Evolutionary conservation across 345 rosid genomes (phyloP).

Genomic region (Litchi chinensis): DNA sequence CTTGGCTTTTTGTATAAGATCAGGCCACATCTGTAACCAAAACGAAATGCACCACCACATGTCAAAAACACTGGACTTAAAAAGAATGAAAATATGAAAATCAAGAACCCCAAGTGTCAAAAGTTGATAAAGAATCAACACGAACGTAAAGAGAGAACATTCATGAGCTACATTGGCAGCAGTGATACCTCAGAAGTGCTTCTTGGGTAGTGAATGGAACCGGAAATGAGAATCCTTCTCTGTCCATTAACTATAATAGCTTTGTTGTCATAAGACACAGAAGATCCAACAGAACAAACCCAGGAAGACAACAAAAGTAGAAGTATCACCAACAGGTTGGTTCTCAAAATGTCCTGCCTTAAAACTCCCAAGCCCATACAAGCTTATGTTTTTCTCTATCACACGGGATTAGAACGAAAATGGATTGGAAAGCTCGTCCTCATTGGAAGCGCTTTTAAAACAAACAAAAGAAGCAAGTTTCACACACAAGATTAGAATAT

Average conservation of each 20-base stretch:
- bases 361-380: neutral
- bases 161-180: conserved; percentile 33
- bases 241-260: conserved; percentile 78
- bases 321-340: conserved; percentile 9
- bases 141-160: conserved; percentile 11
- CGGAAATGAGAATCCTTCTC: conserved; percentile 81
- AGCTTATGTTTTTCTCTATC: neutral
- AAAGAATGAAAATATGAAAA: conserved; percentile 15
- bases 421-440: too few species aligned
- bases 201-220: conserved; percentile 95
- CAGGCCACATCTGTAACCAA: conserved; percentile 90
- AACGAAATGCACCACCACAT: neutral
- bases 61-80: neutral
- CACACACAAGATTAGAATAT: too few species aligned
- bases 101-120: conserved; percentile 21
- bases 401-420: too few species aligned
- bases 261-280: conserved; percentile 75
- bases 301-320: conserved; percentile 29
- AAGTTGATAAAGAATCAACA: conserved; percentile 6
- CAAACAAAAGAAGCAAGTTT: neutral
- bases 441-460: too few species aligned
- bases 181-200: conserved; percentile 83
- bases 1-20: conserved; percentile 85
- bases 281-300: conserved; percentile 45
- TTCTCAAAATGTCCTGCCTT: conserved; percentile 9